Evolutionary conservation across 1,284 basidiomycete genomes (phyloP), one percentile per base, ranked within the genome.

Genomic region (Leccinum holopus): DNA sequence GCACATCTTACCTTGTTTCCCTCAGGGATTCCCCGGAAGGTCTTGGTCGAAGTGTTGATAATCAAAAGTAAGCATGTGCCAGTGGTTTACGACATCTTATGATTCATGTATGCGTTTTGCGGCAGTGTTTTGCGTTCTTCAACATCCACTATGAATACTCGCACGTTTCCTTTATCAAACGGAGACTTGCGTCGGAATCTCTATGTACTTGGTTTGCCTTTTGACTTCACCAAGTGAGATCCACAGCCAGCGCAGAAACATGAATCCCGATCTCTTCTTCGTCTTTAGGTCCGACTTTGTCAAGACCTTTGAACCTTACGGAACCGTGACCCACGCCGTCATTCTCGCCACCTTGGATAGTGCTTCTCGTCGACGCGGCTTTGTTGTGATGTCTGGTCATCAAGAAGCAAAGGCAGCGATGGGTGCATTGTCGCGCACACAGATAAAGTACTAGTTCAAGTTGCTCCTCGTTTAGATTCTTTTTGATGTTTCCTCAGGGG

Each of bases 331-430:
- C 1, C 90, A 92, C 71, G 87, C 85, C 47, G 90, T 92, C 30
- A 89, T 92, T 57, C 80, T 92, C 28, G 90, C 90, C 6, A 92
- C 90, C 2, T 84, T 91, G 44, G 90, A 92, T 69, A 90, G 88
- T 65, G 87, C 89, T 54, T 92, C 90, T 44, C 84, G 90, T 58
- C 83, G 90, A 57, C 87, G 90, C 55, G 90, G 90, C 2, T 92
- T 92, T 70, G 79, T 92, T 37, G 90, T 92, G 30, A 91, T 92
- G 90, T 84, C 84, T 32, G 78, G 77, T 25, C 84, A 91, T 66
- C 81, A 82, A 58, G 87, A 91, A 71, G 90, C 90, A 1, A 86
- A 80, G 67, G 68, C 71, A 28, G 90, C 87, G 0, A 90, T 92
- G 84, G 77, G 81, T 21, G 76, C 78, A 5, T 72, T 92, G 52